Evolutionary conservation across 441 rosid species (phyloP), one percentile per base, ranked within the genome.

Genomic region (Adansonia gregorii): DNA sequence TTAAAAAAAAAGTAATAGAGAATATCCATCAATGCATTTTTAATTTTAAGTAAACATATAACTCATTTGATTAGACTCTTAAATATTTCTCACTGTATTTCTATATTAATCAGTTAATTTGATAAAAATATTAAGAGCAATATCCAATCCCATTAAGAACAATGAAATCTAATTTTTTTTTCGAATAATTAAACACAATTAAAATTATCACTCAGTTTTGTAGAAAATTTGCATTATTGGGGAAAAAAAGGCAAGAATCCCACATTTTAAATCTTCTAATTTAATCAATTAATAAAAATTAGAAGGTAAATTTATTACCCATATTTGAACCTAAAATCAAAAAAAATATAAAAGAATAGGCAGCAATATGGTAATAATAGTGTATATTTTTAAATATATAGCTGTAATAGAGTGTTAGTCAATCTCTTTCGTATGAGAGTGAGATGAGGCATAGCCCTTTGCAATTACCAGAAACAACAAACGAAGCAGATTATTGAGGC

Each of bases 341-440:
- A 41, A 41, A 41, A 41, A 8, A 24, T 24, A 24, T 24, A 24
- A 24, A 24, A 24, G 27, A 24, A 24, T 24, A 24, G 27, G 27
- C 27, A 24, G 27, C 27, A 1, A 24, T 24, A 24, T 24, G 27
- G 27, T 24, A 24, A 1, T 24, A 24, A 24, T 24, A 24, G 27
- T 24, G 27, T 24, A 24, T 24, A 24, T 24, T 0, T 1, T 0
- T 24, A 54, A 3, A 12, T 11, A 0, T 49, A 49, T n/a, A 17
- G 3, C 8, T n/a, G 3, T 8, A 58, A 58, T 2, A 12, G 79
- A 20, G 79, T 74, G 77, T 59, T 10, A n/a, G 31, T 65, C 79
- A 80, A 39, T 19, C 72, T 17, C 67, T 27, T 52, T 0, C 3
- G 5, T 35, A 15, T 15, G 79, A 78, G 79, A 20, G 69, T 81